Percentiles rank a stretch among this genome's conserved stretches.
Evolutionary conservation across 805 yeast species (phyloP).

Genomic region (Lipomyces starkeyi): DNA sequence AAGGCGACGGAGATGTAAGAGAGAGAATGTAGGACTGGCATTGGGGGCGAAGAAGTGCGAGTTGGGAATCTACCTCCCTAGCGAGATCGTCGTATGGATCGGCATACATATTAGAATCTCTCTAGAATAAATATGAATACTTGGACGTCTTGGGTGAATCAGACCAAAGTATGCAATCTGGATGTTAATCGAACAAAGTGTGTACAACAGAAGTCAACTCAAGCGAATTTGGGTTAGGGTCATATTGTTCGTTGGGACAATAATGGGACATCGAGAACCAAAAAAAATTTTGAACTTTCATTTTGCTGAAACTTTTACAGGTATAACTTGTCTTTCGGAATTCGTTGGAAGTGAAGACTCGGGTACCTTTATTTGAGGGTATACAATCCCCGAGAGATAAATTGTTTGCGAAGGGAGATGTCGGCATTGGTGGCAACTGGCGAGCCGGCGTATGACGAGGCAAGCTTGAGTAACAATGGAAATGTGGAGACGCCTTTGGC

Average conservation of each 20-base stretch:
- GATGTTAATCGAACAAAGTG: background rate
- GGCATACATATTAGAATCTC: constrained; percentile 21
- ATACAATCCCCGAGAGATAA: background rate
- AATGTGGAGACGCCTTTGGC: background rate
- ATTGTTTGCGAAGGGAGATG: background rate
- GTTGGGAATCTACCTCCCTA: constrained; percentile 37
- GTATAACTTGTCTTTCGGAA: background rate
- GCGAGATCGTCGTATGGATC: constrained; percentile 40
- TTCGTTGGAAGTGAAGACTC: background rate
- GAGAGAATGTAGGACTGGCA: constrained; percentile 31
- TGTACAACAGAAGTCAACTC: background rate
- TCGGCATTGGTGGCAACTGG: background rate
- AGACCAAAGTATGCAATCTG: background rate
- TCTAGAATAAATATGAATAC: background rate
- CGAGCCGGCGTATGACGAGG: background rate
- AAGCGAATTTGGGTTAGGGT: background rate
- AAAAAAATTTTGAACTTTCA: background rate
- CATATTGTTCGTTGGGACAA: background rate
- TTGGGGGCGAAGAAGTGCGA: constrained; percentile 29
- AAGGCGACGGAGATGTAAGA: constrained; percentile 28
- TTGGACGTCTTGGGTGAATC: background rate
- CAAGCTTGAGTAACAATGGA: background rate
- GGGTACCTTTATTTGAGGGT: background rate
- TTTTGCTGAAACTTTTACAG: background rate
- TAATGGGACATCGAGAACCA: no score